These are phyloP conservation scores for Colletotrichum musae DNA, from an alignment of 2,329 filamentous ascomycete genomes.

Conservation along the genomic window DNA sequence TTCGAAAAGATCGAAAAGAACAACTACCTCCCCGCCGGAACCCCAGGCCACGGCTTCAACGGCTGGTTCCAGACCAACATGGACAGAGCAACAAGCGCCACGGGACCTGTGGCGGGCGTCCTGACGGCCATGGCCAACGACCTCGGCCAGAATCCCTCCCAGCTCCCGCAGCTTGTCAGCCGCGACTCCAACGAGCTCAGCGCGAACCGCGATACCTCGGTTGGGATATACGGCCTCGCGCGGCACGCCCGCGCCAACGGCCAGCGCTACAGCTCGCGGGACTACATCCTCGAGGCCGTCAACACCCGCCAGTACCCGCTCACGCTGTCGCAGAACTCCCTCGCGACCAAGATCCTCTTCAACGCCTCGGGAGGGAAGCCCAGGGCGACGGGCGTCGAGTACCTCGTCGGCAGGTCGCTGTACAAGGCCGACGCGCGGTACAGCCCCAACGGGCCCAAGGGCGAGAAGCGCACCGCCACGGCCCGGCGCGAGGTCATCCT, in stretches of 20 bases:
- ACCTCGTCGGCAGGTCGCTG: conserved; percentile 42
- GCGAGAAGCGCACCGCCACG: conserved; percentile 42
- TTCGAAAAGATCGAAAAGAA: conserved; percentile 55
- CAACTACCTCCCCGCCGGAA: conserved; percentile 55
- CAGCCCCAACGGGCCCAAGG: conserved; percentile 42
- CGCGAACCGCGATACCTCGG: conserved; percentile 46
- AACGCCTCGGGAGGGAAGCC: neutral
- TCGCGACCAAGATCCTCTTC: conserved; percentile 39
- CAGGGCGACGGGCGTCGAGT: conserved; percentile 27
- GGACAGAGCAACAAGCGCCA: conserved; percentile 19
- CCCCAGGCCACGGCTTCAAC: conserved; percentile 57
- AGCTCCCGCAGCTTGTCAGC: conserved; percentile 19
- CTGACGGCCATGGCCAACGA: conserved; percentile 18
- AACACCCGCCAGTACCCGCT: conserved; percentile 29
- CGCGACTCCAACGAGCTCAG: conserved; percentile 41
- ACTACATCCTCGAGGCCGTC: conserved; percentile 44
- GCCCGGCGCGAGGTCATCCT: conserved; percentile 63
- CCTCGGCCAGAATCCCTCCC: conserved; percentile 8
- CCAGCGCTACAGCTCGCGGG: conserved; percentile 47
- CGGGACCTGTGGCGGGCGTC: conserved; percentile 6
- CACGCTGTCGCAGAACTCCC: conserved; percentile 28
- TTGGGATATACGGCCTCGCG: conserved; percentile 47
- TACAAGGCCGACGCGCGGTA: conserved; percentile 42
- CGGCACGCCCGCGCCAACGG: conserved; percentile 48
- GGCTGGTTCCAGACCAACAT: conserved; percentile 53